Base-by-base conservation (phyloP, 768 basidiomycete species). In the Plicaturopsis crispa region DNA sequence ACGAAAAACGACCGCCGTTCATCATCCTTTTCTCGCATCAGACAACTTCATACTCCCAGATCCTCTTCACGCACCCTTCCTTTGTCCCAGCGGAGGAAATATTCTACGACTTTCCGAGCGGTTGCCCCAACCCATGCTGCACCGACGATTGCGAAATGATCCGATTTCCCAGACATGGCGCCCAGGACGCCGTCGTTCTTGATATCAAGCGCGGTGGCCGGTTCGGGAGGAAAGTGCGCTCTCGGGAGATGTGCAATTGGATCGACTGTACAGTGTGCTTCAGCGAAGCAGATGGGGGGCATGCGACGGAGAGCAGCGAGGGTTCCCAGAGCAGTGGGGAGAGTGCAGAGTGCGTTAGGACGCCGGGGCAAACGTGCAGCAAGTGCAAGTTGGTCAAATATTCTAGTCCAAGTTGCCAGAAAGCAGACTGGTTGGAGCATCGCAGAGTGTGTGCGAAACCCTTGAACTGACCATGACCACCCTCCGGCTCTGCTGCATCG, bases 81-180 rank as follows among this genome's bases (percentile, higher is more conserved):
- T 84, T 75, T 51, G 82, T 86, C 36, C 84, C 84, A 18, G 69
- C 80, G 14, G 69, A 75, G 48, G 78, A 82, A 31, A 72, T 85
- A 23, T 86, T 82, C 58, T 76, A 73, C 54, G 82, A 85, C 54
- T 83, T 84, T 50, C 84, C 84, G 5, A 83, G 77, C 7, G 84
- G 84, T 12, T 86, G 84, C 48, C 82, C 80, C 21, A 86, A 84
- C 41, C 82, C 80, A 2, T 81, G 77, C 50, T 86, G 84, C 55
- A 80, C 73, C 23, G 83, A 86, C 44, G 82, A 86, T 53, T 86
- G 83, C 53, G 83, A 86, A 59, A 82, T 85, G 73, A 79, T 86
- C 48, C 77, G 83, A 35, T 86, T 86, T 46, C 84, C 84, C 2
- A 64, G 83, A 40, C 63, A 69, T 40, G 83, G 84, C 2, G 49